Conservation (phyloP, 148 eudicot genomes). For the Euryodendron excelsum region DNA sequence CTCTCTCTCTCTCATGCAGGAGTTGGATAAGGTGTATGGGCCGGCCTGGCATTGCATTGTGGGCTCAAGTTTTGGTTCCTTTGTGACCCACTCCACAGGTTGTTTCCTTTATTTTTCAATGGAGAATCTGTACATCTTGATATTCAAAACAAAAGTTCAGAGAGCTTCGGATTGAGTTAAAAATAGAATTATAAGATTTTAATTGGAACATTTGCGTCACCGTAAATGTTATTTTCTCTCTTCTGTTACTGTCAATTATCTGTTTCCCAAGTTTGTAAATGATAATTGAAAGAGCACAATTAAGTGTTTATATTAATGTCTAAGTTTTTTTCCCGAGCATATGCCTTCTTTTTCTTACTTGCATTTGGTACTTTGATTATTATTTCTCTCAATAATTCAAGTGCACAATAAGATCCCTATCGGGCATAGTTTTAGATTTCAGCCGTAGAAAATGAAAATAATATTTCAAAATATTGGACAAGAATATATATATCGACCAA, state of each 20-base stretch:
- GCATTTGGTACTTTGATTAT: too few relatives aligned
- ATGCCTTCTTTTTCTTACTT: too few relatives aligned
- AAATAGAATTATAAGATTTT: neutral
- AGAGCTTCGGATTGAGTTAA: constrained; percentile 30
- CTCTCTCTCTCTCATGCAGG: constrained; percentile 47
- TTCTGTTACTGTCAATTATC: too few relatives aligned
- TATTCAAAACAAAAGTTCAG: constrained; percentile 76
- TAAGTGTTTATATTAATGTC: neutral
- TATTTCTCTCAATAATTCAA: too few relatives aligned
- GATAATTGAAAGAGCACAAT: neutral
- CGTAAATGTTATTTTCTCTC: neutral
- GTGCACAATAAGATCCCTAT: too few relatives aligned
- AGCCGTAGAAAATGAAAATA: too few relatives aligned
- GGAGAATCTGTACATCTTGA: constrained; percentile 65
- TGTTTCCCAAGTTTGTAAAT: neutral
- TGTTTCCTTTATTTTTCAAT: constrained; percentile 81
- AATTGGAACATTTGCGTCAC: neutral
- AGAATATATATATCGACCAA: too few relatives aligned
- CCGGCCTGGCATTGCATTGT: constrained; percentile 92
- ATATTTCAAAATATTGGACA: too few relatives aligned
- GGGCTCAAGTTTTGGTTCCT: constrained; percentile 91
- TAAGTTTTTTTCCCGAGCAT: too few relatives aligned
- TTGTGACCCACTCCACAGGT: constrained; percentile 84
- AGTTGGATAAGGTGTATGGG: constrained; percentile 80
- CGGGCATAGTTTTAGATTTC: too few relatives aligned